Evolutionary conservation across 345 rosid genomes (phyloP).

Genomic region (Rhodamnia rubescens): DNA sequence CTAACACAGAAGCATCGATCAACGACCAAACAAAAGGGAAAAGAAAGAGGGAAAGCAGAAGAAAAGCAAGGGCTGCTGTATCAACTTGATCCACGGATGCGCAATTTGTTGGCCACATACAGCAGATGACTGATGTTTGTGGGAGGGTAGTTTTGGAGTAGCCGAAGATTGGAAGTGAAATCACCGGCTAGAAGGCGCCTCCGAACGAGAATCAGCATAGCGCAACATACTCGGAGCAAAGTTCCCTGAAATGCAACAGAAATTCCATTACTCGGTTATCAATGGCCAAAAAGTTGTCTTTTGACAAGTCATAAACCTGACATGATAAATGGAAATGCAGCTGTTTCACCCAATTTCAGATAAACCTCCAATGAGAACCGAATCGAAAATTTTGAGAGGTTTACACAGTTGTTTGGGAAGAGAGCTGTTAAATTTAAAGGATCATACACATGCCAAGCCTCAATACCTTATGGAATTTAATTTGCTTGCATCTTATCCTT

Average conservation of each 20-base stretch:
- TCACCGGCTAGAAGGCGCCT: slow-evolving; percentile 82
- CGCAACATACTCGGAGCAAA: slow-evolving; percentile 84
- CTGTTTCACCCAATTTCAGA: neutral
- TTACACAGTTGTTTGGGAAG: neutral
- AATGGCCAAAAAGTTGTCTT: neutral
- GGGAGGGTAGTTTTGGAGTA: slow-evolving; percentile 73
- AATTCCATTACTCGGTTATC: neutral
- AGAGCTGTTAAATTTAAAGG: neutral
- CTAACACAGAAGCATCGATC: neutral
- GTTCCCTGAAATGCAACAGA: slow-evolving; percentile 54
- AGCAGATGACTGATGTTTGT: slow-evolving; percentile 78
- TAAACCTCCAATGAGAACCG: neutral
- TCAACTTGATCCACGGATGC: neutral
- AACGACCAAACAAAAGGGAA: neutral
- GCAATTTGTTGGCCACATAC: slow-evolving; percentile 87
- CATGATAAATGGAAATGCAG: neutral
- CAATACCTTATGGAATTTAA: neutral
- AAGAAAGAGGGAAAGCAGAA: neutral
- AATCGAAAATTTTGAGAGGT: neutral
- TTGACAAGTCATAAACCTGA: neutral
- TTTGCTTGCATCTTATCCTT: neutral
- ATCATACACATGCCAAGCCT: neutral
- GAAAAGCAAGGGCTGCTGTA: neutral
- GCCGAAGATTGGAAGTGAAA: slow-evolving; percentile 72
- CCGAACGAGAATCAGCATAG: slow-evolving; percentile 80